A percentile compares a stretch with the other conserved stretches of the same genome.
These are phyloP conservation scores for Alternaria longipes DNA, from an alignment of 2,329 filamentous ascomycete species.

Conservation along the genomic window DNA sequence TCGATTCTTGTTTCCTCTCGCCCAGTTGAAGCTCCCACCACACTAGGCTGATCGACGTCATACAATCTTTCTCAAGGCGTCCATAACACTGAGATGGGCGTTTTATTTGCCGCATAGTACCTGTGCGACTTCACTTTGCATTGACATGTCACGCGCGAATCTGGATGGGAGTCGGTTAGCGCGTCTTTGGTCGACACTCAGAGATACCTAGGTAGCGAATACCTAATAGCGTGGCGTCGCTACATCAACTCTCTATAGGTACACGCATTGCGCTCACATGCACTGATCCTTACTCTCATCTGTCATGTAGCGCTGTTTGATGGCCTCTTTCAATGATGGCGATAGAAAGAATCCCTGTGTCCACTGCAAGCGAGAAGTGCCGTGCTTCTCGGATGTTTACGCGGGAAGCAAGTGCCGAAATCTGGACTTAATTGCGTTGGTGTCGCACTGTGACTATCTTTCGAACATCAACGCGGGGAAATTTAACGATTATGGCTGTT, in stretches of 20 bases:
- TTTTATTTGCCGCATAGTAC: conserved; percentile 8
- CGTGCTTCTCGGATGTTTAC: conserved; percentile 10
- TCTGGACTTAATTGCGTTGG: conserved; percentile 7
- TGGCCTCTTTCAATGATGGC: neutral
- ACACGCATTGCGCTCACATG: neutral
- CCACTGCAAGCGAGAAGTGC: conserved; percentile 1
- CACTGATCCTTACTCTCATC: neutral
- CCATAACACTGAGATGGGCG: neutral
- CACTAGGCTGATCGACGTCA: neutral
- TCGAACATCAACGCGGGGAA: conserved; percentile 1
- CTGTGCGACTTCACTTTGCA: conserved; percentile 6
- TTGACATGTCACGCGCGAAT: neutral
- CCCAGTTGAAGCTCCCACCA: neutral
- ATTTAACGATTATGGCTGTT: neutral
- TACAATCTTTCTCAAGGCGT: neutral
- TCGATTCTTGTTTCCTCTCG: neutral
- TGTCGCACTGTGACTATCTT: conserved; percentile 1
- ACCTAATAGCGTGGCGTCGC: neutral
- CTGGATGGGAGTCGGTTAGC: neutral
- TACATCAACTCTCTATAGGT: neutral
- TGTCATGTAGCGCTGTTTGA: neutral
- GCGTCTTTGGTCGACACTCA: neutral
- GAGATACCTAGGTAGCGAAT: neutral
- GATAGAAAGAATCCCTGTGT: neutral
- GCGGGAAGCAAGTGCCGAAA: conserved; percentile 15